A percentile compares a stretch with the other conserved stretches of the same genome.
phyloP scores from a whole-genome alignment of 768 basidiomycete species.

The Hypholoma sublateritium region DNA sequence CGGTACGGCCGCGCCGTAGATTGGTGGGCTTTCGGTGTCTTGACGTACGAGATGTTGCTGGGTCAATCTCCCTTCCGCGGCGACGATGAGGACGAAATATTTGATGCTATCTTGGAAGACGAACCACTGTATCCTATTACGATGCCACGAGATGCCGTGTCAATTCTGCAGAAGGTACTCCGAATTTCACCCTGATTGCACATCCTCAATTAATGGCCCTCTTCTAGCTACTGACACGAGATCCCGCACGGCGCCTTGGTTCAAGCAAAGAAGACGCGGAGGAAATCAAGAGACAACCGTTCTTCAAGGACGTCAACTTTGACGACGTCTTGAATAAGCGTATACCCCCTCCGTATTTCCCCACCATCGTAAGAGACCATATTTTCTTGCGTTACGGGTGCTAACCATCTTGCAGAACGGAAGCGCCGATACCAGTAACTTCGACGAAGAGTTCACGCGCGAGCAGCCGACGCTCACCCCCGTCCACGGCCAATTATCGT shows the following conservation, averaged over 20 bases:
- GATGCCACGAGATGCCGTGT: constrained; percentile 97
- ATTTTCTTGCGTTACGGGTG: neutral
- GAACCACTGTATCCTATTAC: constrained; percentile 98
- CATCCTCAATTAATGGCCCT: neutral
- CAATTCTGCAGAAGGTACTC: constrained; percentile 86
- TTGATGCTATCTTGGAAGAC: constrained; percentile 98
- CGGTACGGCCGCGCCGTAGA: constrained; percentile 98
- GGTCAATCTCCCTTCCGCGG: constrained; percentile 99
- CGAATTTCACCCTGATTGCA: neutral
- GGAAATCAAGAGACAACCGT: constrained; percentile 95
- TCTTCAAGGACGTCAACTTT: constrained; percentile 98
- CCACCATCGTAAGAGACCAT: constrained; percentile 72
- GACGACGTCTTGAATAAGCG: constrained; percentile 98
- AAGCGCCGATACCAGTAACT: constrained; percentile 87
- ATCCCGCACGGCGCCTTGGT: constrained; percentile 88
- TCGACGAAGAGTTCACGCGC: constrained; percentile 95
- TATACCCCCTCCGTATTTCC: constrained; percentile 96
- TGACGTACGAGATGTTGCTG: constrained; percentile 98
- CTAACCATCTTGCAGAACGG: constrained; percentile 53
- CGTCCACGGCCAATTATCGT: constrained; percentile 89
- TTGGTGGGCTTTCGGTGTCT: constrained; percentile 99
- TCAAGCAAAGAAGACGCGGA: constrained; percentile 91
- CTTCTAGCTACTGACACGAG: constrained; percentile 82
- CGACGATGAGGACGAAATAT: constrained; percentile 99
- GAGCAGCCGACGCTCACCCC: constrained; percentile 98